Base-by-base conservation (phyloP, 2,329 filamentous ascomycete species). In the Penicillium sp. region DNA sequence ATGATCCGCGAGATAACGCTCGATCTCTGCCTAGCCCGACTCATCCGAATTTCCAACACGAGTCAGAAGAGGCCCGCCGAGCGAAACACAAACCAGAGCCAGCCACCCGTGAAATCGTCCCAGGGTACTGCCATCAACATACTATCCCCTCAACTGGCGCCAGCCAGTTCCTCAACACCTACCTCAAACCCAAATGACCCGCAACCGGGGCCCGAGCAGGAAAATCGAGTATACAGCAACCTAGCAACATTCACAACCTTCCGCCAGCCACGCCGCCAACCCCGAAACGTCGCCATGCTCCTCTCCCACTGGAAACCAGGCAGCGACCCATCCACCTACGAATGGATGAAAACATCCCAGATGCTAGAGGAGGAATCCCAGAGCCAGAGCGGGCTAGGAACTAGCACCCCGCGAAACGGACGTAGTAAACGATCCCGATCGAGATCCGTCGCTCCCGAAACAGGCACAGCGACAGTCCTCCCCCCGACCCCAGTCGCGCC, bases 301-400 rank as follows among this genome's bases (percentile, higher is more conserved):
- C 65, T 76, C 18, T 69, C 69, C 2, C 70, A 76, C 37, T 77
- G 75, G 75, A 56, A 63, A 51, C 52, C 59, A 10, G 72, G 68
- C 14, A 58, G 48, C 21, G 64, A 73, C 45, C 75, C 75, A 9
- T 59, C 62, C 13, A 46, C 56, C 3, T 75, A 76, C 58, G 59
- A 64, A 51, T 75, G 72, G 73, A 61, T 69, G 51, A 62, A 60
- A 36, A 65, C 61, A 11, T 52, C 62, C 5, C 55, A 55, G 18
- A 42, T 48, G 34, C 45, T 66, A 1, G 64, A 62, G 40, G 55
- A 54, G 11, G 66, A 68, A 26, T n/a, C n/a, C n/a, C n/a, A n/a
- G 62, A 62, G 10, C 54, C 60, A 62, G 16, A 49, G 50, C 33
- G 50, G 29, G 39, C 49, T 54, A 7, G 59, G 52, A 13, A 21